Percentiles rank a stretch among this genome's conserved stretches.
Evolutionary conservation across 148 eudicot genomes (phyloP).

Genomic region (Amaranthus palmeri): DNA sequence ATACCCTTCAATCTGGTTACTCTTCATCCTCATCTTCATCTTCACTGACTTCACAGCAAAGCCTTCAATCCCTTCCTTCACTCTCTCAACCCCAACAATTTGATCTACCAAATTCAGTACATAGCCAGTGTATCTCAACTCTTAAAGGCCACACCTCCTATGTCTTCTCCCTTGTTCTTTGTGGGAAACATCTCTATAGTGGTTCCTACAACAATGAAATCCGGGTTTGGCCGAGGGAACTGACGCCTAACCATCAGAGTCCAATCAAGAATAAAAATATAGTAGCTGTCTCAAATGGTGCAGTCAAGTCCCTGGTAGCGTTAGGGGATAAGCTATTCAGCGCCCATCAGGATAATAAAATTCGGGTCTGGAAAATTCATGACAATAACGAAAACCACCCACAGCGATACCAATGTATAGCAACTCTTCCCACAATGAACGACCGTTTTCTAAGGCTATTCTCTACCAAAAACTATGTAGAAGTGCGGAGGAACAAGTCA

Average conservation of each 20-base stretch:
- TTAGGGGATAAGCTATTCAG: slow-evolving; percentile 45
- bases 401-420: slow-evolving; percentile 35
- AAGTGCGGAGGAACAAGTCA: slow-evolving; percentile 52
- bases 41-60: slow-evolving; percentile 42
- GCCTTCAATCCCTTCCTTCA: slow-evolving; percentile 63
- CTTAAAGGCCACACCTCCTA: slow-evolving; percentile 52
- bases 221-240: slow-evolving; percentile 36
- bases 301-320: slow-evolving; percentile 52
- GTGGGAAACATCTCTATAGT: slow-evolving; percentile 44
- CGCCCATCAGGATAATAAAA: slow-evolving; percentile 70
- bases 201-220: slow-evolving; percentile 53
- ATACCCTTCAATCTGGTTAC: slow-evolving; percentile 29
- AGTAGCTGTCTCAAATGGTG: slow-evolving; percentile 31
- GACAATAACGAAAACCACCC: slow-evolving; percentile 2
- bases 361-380: slow-evolving; percentile 63
- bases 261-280: slow-evolving; percentile 1
- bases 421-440: slow-evolving; percentile 53
- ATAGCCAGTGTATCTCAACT: slow-evolving; percentile 44
- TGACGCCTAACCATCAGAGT: slow-evolving; percentile 2
- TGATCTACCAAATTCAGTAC: slow-evolving; percentile 18
- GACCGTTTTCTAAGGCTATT: slow-evolving; percentile 45
- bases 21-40: slow-evolving; percentile 37
- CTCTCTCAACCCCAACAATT: slow-evolving; percentile 32
- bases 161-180: slow-evolving; percentile 45
- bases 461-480: slow-evolving; percentile 59